Percentiles rank a stretch among this genome's conserved stretches.
phyloP scores from a whole-genome alignment of 768 basidiomycete species.

The Mycena metata region DNA sequence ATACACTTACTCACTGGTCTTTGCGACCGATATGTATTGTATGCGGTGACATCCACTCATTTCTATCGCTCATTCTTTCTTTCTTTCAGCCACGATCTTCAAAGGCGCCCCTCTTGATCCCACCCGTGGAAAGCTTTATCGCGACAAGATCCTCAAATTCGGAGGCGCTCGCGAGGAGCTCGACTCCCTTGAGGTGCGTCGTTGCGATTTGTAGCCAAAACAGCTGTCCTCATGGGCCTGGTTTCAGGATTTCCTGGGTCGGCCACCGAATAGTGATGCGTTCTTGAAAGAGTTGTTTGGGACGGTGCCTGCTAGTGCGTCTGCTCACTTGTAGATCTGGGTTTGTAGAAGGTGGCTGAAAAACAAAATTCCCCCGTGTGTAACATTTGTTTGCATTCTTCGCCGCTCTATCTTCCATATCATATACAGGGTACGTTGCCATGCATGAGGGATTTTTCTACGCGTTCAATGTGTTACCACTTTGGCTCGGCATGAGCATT shows the following conservation, averaged over 20 bases:
- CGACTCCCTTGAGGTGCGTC: conserved; percentile 77
- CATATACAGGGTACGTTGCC: no score
- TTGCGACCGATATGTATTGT: conserved; percentile 72
- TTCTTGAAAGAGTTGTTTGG: conserved; percentile 79
- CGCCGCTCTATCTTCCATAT: no score
- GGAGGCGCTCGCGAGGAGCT: conserved; percentile 87
- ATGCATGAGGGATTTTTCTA: no score
- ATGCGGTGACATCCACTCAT: conserved; percentile 20
- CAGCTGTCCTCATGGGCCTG: neutral
- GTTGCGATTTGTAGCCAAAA: no score
- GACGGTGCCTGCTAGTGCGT: conserved; percentile 38
- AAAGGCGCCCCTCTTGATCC: conserved; percentile 83
- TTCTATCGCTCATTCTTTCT: neutral
- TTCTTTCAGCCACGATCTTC: conserved; percentile 76
- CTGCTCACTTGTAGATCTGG: conserved; percentile 10
- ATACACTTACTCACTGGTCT: conserved; percentile 81
- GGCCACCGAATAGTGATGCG: conserved; percentile 80
- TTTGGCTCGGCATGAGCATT: no score
- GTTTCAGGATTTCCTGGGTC: conserved; percentile 80
- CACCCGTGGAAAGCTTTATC: conserved; percentile 73
- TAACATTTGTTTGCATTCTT: conserved; percentile 40
- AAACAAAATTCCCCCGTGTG: neutral
- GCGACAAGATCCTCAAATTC: conserved; percentile 78
- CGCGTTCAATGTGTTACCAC: no score
- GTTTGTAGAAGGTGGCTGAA: neutral